Conservation (phyloP, 192 early-diverging fungal species). For the Gaertneriomyces sp. region DNA sequence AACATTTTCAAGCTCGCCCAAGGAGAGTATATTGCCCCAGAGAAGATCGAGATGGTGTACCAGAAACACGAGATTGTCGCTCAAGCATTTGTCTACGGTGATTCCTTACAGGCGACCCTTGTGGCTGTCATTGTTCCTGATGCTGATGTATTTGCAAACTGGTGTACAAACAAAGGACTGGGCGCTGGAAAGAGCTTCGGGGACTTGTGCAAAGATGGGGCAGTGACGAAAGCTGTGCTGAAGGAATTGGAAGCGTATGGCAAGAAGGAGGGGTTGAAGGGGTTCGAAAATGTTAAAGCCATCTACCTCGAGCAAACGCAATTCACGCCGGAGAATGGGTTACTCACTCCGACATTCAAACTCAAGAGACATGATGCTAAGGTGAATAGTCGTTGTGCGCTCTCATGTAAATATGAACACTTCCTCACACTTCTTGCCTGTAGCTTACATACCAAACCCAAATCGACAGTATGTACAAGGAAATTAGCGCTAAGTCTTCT, state of each 20-base stretch:
- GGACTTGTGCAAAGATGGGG: constrained; percentile 56
- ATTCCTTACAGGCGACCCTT: constrained; percentile 72
- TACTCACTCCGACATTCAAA: constrained; percentile 91
- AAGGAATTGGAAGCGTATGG: constrained; percentile 22
- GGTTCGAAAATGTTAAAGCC: constrained; percentile 82
- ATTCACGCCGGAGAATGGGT: constrained; percentile 71
- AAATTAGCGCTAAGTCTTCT: constrained; percentile 22
- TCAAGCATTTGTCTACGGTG: constrained; percentile 93
- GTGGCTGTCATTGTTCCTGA: constrained; percentile 62
- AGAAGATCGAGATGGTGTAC: constrained; percentile 55
- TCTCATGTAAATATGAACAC: too few species aligned
- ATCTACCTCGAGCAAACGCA: constrained; percentile 55
- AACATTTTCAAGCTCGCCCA: constrained; percentile 57
- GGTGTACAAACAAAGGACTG: constrained; percentile 23
- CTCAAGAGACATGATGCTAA: constrained; percentile 63
- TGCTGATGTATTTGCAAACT: constrained; percentile 13
- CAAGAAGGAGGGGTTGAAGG: constrained; percentile 66
- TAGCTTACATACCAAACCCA: constrained; percentile 29
- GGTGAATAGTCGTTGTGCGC: constrained; percentile 17
- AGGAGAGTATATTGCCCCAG: constrained; percentile 91
- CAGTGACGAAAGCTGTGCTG: constrained; percentile 54
- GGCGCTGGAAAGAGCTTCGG: constrained; percentile 28
- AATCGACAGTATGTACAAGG: constrained; percentile 57
- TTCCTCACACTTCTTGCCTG: too few species aligned
- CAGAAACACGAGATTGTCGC: constrained; percentile 51